These are phyloP conservation scores for Xylaria cubensis DNA, from an alignment of 495 filamentous ascomycete species.

Conservation along the genomic window DNA sequence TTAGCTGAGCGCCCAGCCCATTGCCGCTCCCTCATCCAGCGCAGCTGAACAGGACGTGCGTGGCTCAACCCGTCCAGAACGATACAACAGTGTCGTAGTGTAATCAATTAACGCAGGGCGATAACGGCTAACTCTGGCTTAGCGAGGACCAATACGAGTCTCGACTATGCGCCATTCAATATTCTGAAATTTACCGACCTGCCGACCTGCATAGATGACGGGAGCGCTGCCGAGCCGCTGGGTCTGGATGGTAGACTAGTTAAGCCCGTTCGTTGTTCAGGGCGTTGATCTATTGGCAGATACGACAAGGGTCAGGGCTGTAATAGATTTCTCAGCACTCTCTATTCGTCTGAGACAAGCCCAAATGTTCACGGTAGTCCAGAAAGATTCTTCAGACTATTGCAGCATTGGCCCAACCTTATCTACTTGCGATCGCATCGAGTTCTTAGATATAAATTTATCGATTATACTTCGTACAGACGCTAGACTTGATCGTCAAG, in stretches of 20 bases:
- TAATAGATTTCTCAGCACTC: neutral
- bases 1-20: conserved; percentile 18
- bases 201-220: neutral
- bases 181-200: neutral
- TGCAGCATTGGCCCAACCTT: neutral
- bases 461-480: neutral
- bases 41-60: conserved; percentile 15
- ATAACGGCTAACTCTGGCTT: conserved; percentile 5
- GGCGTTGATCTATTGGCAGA: conserved; percentile 13
- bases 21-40: neutral
- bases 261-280: neutral
- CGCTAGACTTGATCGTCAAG: neutral
- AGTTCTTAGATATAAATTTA: neutral
- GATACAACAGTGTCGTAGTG: neutral
- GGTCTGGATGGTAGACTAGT: conserved; percentile 3
- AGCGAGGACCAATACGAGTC: conserved; percentile 2
- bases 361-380: neutral
- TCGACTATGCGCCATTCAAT: conserved; percentile 7
- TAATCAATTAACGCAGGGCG: conserved; percentile 2
- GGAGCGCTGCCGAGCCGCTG: conserved; percentile 15
- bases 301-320: conserved; percentile 9
- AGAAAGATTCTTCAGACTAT: neutral
- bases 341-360: neutral
- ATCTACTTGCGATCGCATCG: neutral
- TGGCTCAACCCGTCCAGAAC: conserved; percentile 8